These are phyloP conservation scores for Populus tremula DNA, from an alignment of 345 rosid genomes.

Conservation along the genomic window DNA sequence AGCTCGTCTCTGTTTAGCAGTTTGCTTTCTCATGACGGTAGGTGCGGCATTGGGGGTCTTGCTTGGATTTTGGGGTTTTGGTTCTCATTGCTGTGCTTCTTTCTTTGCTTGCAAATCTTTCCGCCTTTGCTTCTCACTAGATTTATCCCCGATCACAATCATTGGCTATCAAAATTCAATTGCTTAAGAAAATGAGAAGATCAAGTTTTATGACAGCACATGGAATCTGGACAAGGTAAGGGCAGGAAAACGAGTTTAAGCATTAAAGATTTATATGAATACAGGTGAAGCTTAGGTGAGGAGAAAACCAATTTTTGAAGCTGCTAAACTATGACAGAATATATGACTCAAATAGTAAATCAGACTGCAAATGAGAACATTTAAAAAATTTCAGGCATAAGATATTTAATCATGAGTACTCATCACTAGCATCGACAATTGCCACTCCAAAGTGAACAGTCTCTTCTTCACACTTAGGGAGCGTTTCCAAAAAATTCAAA, in stretches of 20 bases:
- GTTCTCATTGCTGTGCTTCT: slow-evolving; percentile 45
- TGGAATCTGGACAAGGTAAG: neutral
- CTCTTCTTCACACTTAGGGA: neutral
- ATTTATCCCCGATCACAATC: slow-evolving; percentile 58
- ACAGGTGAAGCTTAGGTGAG: neutral
- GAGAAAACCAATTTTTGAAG: neutral
- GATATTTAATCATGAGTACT: neutral
- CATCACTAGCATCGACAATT: neutral
- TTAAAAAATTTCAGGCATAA: neutral
- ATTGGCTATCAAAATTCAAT: slow-evolving; percentile 1
- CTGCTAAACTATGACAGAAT: too few relatives aligned
- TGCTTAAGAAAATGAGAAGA: neutral
- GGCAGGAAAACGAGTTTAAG: neutral
- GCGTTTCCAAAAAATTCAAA: too few relatives aligned
- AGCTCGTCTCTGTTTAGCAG: slow-evolving; percentile 80
- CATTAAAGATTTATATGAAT: neutral
- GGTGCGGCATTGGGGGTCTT: slow-evolving; percentile 34
- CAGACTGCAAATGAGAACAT: neutral
- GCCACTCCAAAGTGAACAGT: neutral
- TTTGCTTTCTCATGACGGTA: slow-evolving; percentile 49
- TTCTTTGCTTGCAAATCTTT: slow-evolving; percentile 61
- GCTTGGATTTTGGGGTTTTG: slow-evolving; percentile 39
- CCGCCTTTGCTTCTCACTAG: slow-evolving; percentile 79
- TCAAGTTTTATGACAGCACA: neutral
- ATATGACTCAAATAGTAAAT: neutral